phyloP scores from a whole-genome alignment of 2,329 filamentous ascomycete genomes.

The Lasiodiplodia sp. region DNA sequence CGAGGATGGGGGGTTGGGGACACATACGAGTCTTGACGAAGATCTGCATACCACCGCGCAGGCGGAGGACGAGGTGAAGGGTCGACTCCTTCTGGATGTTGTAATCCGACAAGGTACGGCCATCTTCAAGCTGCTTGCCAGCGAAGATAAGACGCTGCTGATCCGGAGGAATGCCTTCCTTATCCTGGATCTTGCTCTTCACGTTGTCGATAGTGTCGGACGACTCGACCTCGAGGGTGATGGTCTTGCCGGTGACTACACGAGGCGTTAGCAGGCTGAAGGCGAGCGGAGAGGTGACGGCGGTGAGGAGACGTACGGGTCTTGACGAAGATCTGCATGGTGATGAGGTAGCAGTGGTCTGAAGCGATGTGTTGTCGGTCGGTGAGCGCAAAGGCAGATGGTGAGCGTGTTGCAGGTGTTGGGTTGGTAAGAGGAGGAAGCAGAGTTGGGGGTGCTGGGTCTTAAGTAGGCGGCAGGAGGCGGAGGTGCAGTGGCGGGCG shows the following conservation, averaged over 20 bases:
- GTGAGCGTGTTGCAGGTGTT: slow-evolving; percentile 20
- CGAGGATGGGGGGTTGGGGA: slow-evolving; percentile 27
- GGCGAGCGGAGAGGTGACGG: slow-evolving; percentile 35
- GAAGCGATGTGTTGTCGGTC: slow-evolving; percentile 23
- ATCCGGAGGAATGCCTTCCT: slow-evolving; percentile 95
- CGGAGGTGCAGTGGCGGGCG: slow-evolving; percentile 44
- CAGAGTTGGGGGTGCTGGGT: slow-evolving; percentile 36
- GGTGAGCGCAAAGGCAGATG: slow-evolving; percentile 26
- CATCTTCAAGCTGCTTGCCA: slow-evolving; percentile 96
- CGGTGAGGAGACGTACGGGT: slow-evolving; percentile 71
- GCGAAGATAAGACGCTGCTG: slow-evolving; percentile 98
- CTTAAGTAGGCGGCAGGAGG: slow-evolving; percentile 44
- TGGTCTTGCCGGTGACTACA: slow-evolving; percentile 71
- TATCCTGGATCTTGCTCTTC: slow-evolving; percentile 96
- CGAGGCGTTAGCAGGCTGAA: slow-evolving; percentile 42
- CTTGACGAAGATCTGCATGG: slow-evolving; percentile 99
- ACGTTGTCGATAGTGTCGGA: slow-evolving; percentile 96
- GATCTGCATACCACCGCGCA: slow-evolving; percentile 70
- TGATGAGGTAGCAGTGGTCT: slow-evolving; percentile 42
- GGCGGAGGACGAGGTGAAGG: slow-evolving; percentile 77
- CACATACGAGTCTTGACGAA: slow-evolving; percentile 65
- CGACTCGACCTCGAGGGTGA: slow-evolving; percentile 72
- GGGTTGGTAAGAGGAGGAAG: slow-evolving; percentile 29
- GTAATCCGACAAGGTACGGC: slow-evolving; percentile 89
- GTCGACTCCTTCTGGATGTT: slow-evolving; percentile 89